phyloP scores from a whole-genome alignment of 306 rosid species.

The Vachellia pachyceras region DNA sequence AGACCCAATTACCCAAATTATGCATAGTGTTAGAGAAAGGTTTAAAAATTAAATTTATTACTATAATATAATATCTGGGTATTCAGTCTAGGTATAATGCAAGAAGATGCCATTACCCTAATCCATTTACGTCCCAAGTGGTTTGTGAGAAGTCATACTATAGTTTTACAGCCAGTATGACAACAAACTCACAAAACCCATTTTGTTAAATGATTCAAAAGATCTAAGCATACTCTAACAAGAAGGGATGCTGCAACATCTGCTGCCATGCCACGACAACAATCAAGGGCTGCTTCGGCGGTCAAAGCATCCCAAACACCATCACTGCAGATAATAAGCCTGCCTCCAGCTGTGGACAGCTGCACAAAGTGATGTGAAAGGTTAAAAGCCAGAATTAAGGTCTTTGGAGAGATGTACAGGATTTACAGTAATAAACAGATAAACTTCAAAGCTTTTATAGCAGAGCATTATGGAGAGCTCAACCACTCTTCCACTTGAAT shows the following conservation, averaged over 20 bases:
- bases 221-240: slow-evolving; percentile 70
- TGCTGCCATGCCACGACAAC: slow-evolving; percentile 86
- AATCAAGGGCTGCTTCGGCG: slow-evolving; percentile 81
- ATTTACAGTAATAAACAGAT: slow-evolving; percentile 17
- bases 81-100: slow-evolving; percentile 6
- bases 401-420: background rate
- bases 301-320: slow-evolving; percentile 97
- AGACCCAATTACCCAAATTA: slow-evolving; percentile 1
- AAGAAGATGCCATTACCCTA: background rate
- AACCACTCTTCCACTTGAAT: background rate
- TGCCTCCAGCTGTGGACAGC: slow-evolving; percentile 92
- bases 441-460: background rate
- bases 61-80: background rate
- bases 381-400: slow-evolving; percentile 20
- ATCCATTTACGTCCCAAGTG: background rate
- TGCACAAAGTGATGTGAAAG: slow-evolving; percentile 45
- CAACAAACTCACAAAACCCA: slow-evolving; percentile 17
- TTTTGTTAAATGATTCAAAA: slow-evolving; percentile 28
- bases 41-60: background rate
- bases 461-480: background rate
- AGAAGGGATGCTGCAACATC: slow-evolving; percentile 90
- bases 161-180: slow-evolving; percentile 20
- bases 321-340: slow-evolving; percentile 93
- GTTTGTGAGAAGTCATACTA: slow-evolving; percentile 14
- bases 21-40: background rate